Conservation (phyloP, 305 asterid species). For the Plantago rigida region DNA sequence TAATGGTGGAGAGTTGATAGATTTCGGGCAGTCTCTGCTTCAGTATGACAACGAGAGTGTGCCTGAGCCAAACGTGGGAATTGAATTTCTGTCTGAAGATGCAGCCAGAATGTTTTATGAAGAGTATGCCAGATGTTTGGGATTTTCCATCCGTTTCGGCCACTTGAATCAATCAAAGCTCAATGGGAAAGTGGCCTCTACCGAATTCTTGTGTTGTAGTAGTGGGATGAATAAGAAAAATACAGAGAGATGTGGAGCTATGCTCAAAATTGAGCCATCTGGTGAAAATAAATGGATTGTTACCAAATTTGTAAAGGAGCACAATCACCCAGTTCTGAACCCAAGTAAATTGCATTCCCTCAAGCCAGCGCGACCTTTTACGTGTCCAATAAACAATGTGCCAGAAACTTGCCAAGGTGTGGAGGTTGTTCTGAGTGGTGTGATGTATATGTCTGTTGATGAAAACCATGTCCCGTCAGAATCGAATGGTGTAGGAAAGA, state of each 20-base stretch:
- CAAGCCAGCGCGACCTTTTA: constrained; percentile 48
- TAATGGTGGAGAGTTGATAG: constrained; percentile 37
- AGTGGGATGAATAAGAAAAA: constrained; percentile 45
- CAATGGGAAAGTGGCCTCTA: constrained; percentile 28
- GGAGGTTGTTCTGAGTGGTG: constrained; percentile 60
- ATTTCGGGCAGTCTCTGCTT: constrained; percentile 32
- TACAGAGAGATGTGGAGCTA: constrained; percentile 59
- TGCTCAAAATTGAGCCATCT: constrained; percentile 53
- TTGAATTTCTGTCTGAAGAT: constrained; percentile 60
- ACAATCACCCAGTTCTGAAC: constrained; percentile 39
- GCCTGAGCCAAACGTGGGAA: constrained; percentile 53
- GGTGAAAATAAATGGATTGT: constrained; percentile 54
- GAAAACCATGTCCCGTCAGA: constrained; percentile 42
- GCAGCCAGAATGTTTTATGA: constrained; percentile 57
- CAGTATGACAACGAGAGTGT: constrained; percentile 30
- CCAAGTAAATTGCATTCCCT: constrained; percentile 45
- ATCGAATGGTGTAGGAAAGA: constrained; percentile 36
- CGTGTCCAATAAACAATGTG: constrained; percentile 40
- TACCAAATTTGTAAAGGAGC: constrained; percentile 57
- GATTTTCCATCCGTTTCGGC: constrained; percentile 43
- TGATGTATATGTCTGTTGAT: constrained; percentile 62
- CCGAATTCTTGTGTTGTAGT: constrained; percentile 46
- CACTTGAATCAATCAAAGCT: constrained; percentile 36
- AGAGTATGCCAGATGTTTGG: constrained; percentile 51
- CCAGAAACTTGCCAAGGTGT: constrained; percentile 37